Percentiles rank a stretch among this genome's conserved stretches.
Conservation (phyloP, 441 rosid species). For the Aquilaria agallochum region DNA sequence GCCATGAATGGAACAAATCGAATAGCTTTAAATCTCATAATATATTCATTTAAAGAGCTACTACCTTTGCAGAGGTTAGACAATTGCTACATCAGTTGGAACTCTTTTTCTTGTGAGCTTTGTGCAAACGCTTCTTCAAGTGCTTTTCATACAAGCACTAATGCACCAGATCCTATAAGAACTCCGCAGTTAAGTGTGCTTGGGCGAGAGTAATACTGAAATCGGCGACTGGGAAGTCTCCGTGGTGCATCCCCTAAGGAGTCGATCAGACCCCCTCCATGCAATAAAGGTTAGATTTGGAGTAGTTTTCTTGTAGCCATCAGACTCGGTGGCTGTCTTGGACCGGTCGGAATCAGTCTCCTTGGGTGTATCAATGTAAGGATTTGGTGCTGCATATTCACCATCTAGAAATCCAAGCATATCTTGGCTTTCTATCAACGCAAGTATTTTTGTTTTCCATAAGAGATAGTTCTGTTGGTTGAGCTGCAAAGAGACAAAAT, state of each 20-base stretch:
- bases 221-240: not conserved
- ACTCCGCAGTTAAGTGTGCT: too few species aligned
- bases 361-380: not conserved
- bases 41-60: not conserved
- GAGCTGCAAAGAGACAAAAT: not conserved
- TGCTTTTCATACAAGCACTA: not conserved
- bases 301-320: too few species aligned
- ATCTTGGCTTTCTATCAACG: not conserved
- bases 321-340: not conserved
- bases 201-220: not conserved
- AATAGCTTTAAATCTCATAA: not conserved
- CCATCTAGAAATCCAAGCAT: not conserved
- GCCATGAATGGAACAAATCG: too few species aligned
- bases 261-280: constrained; percentile 1
- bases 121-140: not conserved
- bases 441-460: not conserved
- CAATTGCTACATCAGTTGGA: not conserved
- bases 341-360: not conserved
- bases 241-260: not conserved
- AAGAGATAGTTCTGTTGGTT: not conserved
- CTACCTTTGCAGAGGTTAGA: not conserved
- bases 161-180: not conserved
- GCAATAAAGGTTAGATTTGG: not conserved
- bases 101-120: not conserved
- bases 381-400: not conserved